phyloP scores from a whole-genome alignment of 164 flowering plant genomes.

The Nymphaea thermarum region DNA sequence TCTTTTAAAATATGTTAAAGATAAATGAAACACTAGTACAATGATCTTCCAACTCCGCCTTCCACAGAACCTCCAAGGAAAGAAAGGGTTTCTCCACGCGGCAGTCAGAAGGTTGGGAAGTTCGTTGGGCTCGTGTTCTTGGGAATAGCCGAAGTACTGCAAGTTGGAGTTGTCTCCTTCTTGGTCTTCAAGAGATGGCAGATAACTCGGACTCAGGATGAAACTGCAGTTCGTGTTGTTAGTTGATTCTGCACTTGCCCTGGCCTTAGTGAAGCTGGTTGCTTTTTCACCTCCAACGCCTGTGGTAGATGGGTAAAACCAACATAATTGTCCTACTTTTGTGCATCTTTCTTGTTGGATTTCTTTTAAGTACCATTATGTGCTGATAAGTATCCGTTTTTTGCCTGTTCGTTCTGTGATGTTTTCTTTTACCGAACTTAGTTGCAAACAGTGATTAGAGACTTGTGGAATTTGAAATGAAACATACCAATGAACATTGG shows the following conservation, averaged over 20 bases:
- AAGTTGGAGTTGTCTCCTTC: conserved; percentile 15
- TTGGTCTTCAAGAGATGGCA: conserved; percentile 17
- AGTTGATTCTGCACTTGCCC: not conserved
- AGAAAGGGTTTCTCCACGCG: not conserved
- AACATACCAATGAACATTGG: no score
- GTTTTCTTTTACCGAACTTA: no score
- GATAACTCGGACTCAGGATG: conserved; percentile 6
- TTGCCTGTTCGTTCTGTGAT: no score
- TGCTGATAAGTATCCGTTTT: no score
- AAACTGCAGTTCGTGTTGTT: not conserved
- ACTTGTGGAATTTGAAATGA: no score
- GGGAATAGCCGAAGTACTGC: conserved; percentile 18
- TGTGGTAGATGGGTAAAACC: not conserved
- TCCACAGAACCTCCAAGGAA: not conserved
- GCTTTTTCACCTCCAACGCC: not conserved
- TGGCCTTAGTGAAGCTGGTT: not conserved
- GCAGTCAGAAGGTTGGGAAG: conserved; percentile 11
- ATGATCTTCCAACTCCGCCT: no score
- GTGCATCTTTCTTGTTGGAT: no score
- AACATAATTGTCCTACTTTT: not conserved
- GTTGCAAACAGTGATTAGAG: no score
- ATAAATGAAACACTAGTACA: no score
- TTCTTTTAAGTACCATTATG: no score
- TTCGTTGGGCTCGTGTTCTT: conserved; percentile 16
- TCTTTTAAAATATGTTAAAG: no score